A percentile compares a stretch with the other conserved stretches of the same genome.
phyloP scores from a whole-genome alignment of 2,329 filamentous ascomycete genomes.

The Aaosphaeria arxii region DNA sequence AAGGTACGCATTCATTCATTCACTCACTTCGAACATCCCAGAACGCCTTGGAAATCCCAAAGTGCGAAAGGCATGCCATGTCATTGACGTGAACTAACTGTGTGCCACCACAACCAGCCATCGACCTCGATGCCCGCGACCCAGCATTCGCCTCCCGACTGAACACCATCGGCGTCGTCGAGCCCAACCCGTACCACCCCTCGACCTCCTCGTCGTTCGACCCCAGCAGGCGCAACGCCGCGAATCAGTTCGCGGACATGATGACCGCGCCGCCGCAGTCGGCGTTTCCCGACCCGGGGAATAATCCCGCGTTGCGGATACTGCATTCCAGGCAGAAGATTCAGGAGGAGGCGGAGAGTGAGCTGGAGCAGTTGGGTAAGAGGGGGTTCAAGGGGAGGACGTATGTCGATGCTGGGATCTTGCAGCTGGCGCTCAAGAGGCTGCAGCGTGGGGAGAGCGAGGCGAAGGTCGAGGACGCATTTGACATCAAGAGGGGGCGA shows the following conservation, averaged over 20 bases:
- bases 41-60: neutral
- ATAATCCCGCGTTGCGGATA: slow-evolving; percentile 55
- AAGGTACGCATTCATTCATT: slow-evolving; percentile 28
- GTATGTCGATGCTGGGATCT: slow-evolving; percentile 44
- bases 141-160: slow-evolving; percentile 77
- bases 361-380: slow-evolving; percentile 47
- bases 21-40: too few relatives aligned
- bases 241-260: slow-evolving; percentile 25
- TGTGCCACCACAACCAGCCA: slow-evolving; percentile 35
- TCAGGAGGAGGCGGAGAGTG: slow-evolving; percentile 51
- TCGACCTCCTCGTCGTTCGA: slow-evolving; percentile 50
- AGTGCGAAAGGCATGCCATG: neutral
- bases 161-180: slow-evolving; percentile 59
- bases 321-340: slow-evolving; percentile 52
- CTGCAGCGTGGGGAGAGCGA: slow-evolving; percentile 25
- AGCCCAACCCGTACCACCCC: slow-evolving; percentile 54
- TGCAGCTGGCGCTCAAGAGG: slow-evolving; percentile 38
- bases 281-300: slow-evolving; percentile 29
- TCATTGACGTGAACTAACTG: too few relatives aligned
- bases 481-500: slow-evolving; percentile 32
- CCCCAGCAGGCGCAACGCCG: slow-evolving; percentile 26
- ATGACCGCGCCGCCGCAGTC: slow-evolving; percentile 27
- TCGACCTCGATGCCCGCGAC: slow-evolving; percentile 60
- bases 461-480: slow-evolving; percentile 26
- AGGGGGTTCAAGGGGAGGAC: slow-evolving; percentile 40